A percentile compares a stretch with the other conserved stretches of the same genome.
Conservation (phyloP, 2,329 filamentous ascomycete species). For the Dissoconium aciculare region DNA sequence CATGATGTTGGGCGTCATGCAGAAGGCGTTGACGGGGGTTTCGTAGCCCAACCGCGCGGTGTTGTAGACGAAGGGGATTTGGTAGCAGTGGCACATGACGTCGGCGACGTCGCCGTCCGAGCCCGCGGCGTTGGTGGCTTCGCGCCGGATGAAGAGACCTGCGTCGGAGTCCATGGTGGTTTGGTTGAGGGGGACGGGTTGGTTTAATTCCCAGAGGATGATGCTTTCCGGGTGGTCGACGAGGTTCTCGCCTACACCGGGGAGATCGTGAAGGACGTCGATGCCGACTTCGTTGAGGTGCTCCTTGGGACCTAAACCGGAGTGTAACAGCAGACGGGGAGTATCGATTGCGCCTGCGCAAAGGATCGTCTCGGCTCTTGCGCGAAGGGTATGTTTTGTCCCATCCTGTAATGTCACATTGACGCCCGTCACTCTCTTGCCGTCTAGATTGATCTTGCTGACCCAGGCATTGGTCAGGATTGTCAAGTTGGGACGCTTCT, state of each 20-base stretch:
- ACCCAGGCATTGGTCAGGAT: constrained; percentile 82
- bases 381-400: constrained; percentile 39
- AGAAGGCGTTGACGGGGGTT: constrained; percentile 61
- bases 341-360: constrained; percentile 72
- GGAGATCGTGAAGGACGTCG: constrained; percentile 44
- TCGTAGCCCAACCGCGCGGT: constrained; percentile 63
- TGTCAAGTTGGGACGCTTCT: constrained; percentile 70
- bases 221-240: constrained; percentile 52
- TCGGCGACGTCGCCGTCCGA: constrained; percentile 64
- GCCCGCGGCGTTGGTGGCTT: constrained; percentile 52
- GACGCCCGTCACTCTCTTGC: constrained; percentile 57
- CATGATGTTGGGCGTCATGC: constrained; percentile 86
- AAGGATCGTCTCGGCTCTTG: constrained; percentile 63
- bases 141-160: constrained; percentile 72
- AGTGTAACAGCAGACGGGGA: constrained; percentile 47
- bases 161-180: constrained; percentile 87
- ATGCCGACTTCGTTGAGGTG: constrained; percentile 34
- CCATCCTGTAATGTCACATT: constrained; percentile 51
- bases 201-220: constrained; percentile 66
- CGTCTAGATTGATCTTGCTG: constrained; percentile 58
- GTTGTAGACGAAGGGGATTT: constrained; percentile 83
- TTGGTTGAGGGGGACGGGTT: constrained; percentile 60
- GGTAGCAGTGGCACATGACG: constrained; percentile 95
- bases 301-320: constrained; percentile 35
- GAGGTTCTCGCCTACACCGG: constrained; percentile 49